Conservation (phyloP, 2,329 filamentous ascomycete genomes). For the Arthrinium phaeospermum region DNA sequence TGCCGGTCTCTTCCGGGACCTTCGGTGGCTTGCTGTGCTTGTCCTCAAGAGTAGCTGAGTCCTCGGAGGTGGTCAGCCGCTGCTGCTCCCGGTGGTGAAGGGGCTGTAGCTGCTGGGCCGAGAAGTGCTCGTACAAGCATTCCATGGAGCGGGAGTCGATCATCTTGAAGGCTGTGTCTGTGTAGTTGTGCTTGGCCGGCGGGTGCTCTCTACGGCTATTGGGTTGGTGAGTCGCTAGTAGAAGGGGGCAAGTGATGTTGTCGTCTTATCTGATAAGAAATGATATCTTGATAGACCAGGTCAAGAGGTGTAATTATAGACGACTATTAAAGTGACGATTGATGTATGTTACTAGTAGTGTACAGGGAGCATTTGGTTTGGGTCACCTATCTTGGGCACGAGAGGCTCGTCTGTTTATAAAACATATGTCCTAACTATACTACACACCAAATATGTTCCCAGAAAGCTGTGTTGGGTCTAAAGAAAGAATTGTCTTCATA, state of each 20-base stretch:
- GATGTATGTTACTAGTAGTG: background rate
- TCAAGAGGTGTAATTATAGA: background rate
- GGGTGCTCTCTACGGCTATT: background rate
- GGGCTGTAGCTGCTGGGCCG: conserved; percentile 1
- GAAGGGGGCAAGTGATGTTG: background rate
- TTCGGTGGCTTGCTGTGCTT: background rate
- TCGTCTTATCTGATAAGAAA: background rate
- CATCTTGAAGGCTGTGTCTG: background rate
- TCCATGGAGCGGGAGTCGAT: conserved; percentile 5
- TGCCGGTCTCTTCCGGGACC: background rate
- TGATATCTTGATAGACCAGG: background rate
- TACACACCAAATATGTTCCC: background rate
- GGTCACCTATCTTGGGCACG: background rate
- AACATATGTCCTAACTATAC: background rate
- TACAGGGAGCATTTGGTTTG: background rate
- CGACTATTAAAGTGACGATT: background rate
- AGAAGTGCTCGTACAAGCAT: conserved; percentile 11
- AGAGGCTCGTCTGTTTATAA: background rate
- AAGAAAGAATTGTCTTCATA: background rate
- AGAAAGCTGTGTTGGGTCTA: conserved; percentile 5
- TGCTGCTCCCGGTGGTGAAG: background rate
- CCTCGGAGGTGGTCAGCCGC: background rate
- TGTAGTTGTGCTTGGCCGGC: background rate
- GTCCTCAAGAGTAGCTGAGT: background rate
- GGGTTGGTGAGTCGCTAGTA: background rate